Base-by-base conservation (phyloP, 2,329 filamentous ascomycete genomes). In the Penicillium rolfsii region DNA sequence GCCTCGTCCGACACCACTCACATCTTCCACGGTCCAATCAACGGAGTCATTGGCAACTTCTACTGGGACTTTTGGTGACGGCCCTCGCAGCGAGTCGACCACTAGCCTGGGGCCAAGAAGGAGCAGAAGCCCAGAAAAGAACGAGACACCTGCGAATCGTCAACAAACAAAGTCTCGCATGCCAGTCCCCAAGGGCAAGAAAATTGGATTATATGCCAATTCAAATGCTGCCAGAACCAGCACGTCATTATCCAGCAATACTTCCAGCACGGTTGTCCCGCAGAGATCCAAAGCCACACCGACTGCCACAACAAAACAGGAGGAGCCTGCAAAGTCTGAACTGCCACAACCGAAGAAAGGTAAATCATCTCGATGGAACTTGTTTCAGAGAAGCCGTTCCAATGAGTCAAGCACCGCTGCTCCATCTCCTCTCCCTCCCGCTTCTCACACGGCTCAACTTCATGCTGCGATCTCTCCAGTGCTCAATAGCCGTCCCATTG, bases 361-460 rank as follows among this genome's bases (percentile, higher is more conserved):
- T 59, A 74, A 63, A 33, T 12, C 38, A 5, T 70, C 67, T n/a
- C 59, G 66, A 26, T 87, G 84, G 84, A 87, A 85, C 65, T 85
- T 88, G 64, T 87, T 88, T 60, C 84, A 87, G 56, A 79, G 74
- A 70, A 76, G 70, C 45, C 71, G 72, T 49, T 64, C 63, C 61
- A 70, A 64, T 40, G 67, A 59, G 55, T 64, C 63, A 60, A 74
- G 70, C 35, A 68, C 71, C 5, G 59, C 70, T 22, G 65, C 66
- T 41, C 68, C 70, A 16, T 62, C 52, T n/a, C 28, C 48, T 7
- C n/a, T 55, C 8, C 33, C 46, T 14, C 43, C 52, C 19, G 22
- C 45, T 41, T 58, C 61, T 2, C 60, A 70, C 33, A 61, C 70
- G 3, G 64, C 71, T 36, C 74, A 80, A 55, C 72, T 81, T 40